Percentiles rank a stretch among this genome's conserved stretches.
Conservation (phyloP, 2,329 filamentous ascomycete species). For the Nothophaeocryptopus gaeumannii region DNA sequence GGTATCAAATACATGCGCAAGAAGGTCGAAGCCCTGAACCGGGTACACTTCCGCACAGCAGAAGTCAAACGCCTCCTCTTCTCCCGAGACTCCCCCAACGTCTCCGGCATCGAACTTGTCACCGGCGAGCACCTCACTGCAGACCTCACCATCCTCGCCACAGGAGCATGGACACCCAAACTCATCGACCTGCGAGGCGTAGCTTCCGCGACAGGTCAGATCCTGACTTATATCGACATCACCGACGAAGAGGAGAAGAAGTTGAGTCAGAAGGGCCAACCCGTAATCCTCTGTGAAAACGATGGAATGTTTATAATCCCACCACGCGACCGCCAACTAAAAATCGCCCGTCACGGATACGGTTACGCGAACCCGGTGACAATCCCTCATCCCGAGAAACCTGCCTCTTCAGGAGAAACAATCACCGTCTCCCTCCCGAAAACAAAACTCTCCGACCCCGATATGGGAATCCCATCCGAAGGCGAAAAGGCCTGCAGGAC, state of each 20-base stretch:
- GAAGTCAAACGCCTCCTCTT: conserved; percentile 49
- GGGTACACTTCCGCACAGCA: conserved; percentile 50
- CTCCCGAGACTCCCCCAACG: conserved; percentile 31
- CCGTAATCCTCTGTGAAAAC: conserved; percentile 69
- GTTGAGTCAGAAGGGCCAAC: conserved; percentile 57
- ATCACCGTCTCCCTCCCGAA: conserved; percentile 51
- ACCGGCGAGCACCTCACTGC: conserved; percentile 55
- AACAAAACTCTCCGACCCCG: conserved; percentile 45
- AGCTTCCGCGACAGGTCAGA: conserved; percentile 77
- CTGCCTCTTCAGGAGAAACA: conserved; percentile 20
- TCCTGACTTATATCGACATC: conserved; percentile 73
- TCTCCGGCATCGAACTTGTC: conserved; percentile 59
- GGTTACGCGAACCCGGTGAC: conserved; percentile 49
- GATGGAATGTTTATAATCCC: conserved; percentile 74
- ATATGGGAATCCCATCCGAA: conserved; percentile 53
- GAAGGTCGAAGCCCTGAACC: conserved; percentile 50
- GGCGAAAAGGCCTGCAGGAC: conserved; percentile 60
- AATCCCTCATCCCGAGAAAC: conserved; percentile 48
- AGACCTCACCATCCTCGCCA: conserved; percentile 74
- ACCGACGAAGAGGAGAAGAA: conserved; percentile 65
- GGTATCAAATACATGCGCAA: conserved; percentile 64
- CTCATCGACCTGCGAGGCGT: conserved; percentile 76
- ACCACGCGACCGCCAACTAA: conserved; percentile 49
- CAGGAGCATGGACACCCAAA: conserved; percentile 80
- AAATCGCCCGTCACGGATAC: conserved; percentile 50